phyloP scores from a whole-genome alignment of 768 basidiomycete species.

The Leccinum arenicola region DNA sequence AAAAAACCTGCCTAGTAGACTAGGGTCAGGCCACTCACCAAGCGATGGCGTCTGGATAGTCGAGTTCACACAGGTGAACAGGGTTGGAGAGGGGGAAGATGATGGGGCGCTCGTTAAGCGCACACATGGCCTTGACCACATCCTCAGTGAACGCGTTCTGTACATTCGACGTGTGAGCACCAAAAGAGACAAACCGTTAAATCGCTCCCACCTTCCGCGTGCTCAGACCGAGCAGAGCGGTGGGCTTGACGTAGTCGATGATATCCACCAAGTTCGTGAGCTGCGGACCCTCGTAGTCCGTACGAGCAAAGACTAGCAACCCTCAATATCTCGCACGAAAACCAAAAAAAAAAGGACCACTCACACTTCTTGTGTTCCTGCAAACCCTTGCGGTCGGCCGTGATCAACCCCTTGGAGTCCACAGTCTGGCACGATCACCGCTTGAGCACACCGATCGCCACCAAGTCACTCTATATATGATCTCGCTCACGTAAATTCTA shows the following conservation, averaged over 20 bases:
- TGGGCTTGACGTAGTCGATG: constrained; percentile 69
- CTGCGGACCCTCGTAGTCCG: constrained; percentile 62
- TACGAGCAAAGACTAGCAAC: constrained; percentile 61
- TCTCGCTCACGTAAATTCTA: constrained; percentile 57
- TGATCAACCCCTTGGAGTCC: constrained; percentile 76
- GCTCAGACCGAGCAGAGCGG: constrained; percentile 73
- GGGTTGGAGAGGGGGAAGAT: constrained; percentile 84
- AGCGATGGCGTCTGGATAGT: constrained; percentile 56
- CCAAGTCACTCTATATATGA: background rate
- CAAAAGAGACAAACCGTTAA: background rate
- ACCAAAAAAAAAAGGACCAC: constrained; percentile 3
- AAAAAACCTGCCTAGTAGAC: too few relatives aligned
- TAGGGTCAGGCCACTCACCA: constrained; percentile 36
- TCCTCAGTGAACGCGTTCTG: constrained; percentile 60
- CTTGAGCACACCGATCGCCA: constrained; percentile 12
- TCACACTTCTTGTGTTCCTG: constrained; percentile 76
- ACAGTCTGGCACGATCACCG: constrained; percentile 46
- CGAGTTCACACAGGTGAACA: constrained; percentile 55
- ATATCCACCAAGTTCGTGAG: constrained; percentile 63
- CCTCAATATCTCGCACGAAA: background rate
- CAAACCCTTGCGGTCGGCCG: constrained; percentile 61
- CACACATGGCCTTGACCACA: constrained; percentile 61
- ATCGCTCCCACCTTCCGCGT: constrained; percentile 40
- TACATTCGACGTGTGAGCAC: background rate
- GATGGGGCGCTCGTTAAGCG: constrained; percentile 67